Percentiles rank a stretch among this genome's conserved stretches.
phyloP scores from a whole-genome alignment of 1,284 basidiomycete species.

The Sphagnurus paluster region DNA sequence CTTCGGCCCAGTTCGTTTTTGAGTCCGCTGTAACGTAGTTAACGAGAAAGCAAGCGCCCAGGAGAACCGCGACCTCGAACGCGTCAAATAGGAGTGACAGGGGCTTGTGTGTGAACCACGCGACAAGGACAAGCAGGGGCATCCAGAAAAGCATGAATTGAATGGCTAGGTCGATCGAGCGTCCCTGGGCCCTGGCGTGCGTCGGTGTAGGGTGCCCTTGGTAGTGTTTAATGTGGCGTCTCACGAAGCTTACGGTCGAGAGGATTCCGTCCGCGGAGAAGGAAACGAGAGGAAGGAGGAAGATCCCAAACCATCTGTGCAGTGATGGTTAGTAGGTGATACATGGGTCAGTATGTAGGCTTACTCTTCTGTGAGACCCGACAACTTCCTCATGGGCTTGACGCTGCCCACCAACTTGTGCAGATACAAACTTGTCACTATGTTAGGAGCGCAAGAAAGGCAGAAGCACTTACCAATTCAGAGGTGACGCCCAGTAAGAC shows the following conservation, averaged over 20 bases:
- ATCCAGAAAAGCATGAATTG: constrained; percentile 70
- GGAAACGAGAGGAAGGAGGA: constrained; percentile 69
- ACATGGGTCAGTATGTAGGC: constrained; percentile 15
- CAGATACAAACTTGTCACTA: constrained; percentile 2
- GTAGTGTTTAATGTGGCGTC: constrained; percentile 31
- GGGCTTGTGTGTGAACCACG: constrained; percentile 57
- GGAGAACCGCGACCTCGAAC: constrained; percentile 60
- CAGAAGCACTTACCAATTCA: constrained; percentile 55
- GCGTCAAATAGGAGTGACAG: constrained; percentile 52
- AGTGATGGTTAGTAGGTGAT: background rate
- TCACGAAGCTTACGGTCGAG: constrained; percentile 50
- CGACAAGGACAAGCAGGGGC: constrained; percentile 57
- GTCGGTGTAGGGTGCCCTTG: constrained; percentile 38
- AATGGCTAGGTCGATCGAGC: constrained; percentile 65
- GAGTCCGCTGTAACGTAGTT: constrained; percentile 71
- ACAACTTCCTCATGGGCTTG: constrained; percentile 45
- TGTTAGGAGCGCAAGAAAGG: background rate
- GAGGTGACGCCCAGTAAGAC: constrained; percentile 62
- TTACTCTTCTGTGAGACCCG: constrained; percentile 49
- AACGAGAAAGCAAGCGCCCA: constrained; percentile 66
- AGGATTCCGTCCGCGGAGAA: constrained; percentile 67
- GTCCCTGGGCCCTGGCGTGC: constrained; percentile 48
- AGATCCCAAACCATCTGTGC: constrained; percentile 65
- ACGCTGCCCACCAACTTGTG: constrained; percentile 65
- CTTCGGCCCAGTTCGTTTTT: constrained; percentile 72